These are phyloP conservation scores for Colletotrichum tofieldiae DNA, from an alignment of 2,329 filamentous ascomycete genomes.

Conservation along the genomic window DNA sequence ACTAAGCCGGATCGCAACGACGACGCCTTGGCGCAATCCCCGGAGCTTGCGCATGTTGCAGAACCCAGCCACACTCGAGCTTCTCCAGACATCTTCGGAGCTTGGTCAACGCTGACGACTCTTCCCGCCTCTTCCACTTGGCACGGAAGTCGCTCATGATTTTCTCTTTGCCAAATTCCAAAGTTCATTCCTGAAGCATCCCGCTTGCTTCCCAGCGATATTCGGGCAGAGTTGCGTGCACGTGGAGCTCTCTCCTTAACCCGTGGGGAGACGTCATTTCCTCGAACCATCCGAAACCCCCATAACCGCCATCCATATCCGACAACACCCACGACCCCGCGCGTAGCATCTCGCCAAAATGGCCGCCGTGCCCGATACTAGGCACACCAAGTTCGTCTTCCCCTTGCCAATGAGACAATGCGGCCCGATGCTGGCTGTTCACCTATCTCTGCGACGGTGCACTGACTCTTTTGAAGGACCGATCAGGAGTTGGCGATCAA, in stretches of 20 bases:
- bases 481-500: constrained; percentile 79
- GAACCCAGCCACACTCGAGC: constrained; percentile 43
- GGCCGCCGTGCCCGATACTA: constrained; percentile 41
- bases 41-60: constrained; percentile 43
- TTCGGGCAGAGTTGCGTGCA: constrained; percentile 23
- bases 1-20: constrained; percentile 29
- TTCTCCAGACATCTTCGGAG: constrained; percentile 33
- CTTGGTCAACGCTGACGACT: constrained; percentile 44
- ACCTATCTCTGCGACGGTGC: constrained; percentile 12
- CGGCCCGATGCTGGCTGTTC: background rate
- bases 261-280: constrained; percentile 36
- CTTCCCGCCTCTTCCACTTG: constrained; percentile 36
- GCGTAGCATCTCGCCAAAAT: constrained; percentile 36
- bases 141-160: constrained; percentile 28
- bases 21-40: constrained; percentile 38
- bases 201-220: background rate
- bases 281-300: constrained; percentile 29
- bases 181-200: background rate
- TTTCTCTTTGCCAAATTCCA: constrained; percentile 18
- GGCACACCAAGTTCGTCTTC: constrained; percentile 43
- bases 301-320: constrained; percentile 17
- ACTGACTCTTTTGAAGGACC: constrained; percentile 63
- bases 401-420: background rate
- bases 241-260: constrained; percentile 37
- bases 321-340: constrained; percentile 28